A percentile compares a stretch with the other conserved stretches of the same genome.
These are phyloP conservation scores for Beauveria asiatica DNA, from an alignment of 2,329 filamentous ascomycete species.

Conservation along the genomic window DNA sequence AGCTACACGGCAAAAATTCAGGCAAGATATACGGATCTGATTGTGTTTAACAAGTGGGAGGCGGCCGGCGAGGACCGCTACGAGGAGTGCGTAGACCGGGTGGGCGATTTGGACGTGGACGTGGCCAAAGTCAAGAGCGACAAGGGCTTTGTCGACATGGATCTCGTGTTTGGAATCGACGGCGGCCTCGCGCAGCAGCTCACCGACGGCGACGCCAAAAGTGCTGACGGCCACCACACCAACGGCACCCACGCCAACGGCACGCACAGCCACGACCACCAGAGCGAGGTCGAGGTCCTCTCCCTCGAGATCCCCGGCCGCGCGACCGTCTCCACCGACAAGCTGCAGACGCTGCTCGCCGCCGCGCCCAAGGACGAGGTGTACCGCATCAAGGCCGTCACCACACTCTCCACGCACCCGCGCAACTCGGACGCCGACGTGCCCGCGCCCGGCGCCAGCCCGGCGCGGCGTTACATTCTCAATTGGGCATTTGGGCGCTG, in stretches of 20 bases:
- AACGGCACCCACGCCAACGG: slow-evolving; percentile 18
- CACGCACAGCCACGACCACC: slow-evolving; percentile 43
- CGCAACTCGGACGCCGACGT: slow-evolving; percentile 42
- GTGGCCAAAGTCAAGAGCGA: slow-evolving; percentile 78
- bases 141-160: slow-evolving; percentile 67
- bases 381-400: slow-evolving; percentile 80
- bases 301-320: slow-evolving; percentile 57
- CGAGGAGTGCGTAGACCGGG: slow-evolving; percentile 67
- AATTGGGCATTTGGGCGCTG: slow-evolving; percentile 98
- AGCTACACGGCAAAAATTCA: slow-evolving; percentile 83
- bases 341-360: slow-evolving; percentile 59
- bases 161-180: slow-evolving; percentile 81
- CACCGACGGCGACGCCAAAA: slow-evolving; percentile 31
- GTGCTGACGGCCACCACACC: slow-evolving; percentile 23
- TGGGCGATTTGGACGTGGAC: slow-evolving; percentile 74
- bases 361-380: slow-evolving; percentile 84
- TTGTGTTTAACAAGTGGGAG: slow-evolving; percentile 94
- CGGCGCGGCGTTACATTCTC: slow-evolving; percentile 63
- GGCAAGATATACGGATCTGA: slow-evolving; percentile 80
- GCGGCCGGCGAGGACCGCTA: slow-evolving; percentile 61
- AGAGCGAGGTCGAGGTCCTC: slow-evolving; percentile 87
- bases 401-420: slow-evolving; percentile 39
- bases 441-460: slow-evolving; percentile 23
- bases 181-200: slow-evolving; percentile 59
- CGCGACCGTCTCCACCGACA: slow-evolving; percentile 44